Percentiles rank a stretch among this genome's conserved stretches.
phyloP scores from a whole-genome alignment of 805 yeast genomes.

The Ogataea ganodermae region DNA sequence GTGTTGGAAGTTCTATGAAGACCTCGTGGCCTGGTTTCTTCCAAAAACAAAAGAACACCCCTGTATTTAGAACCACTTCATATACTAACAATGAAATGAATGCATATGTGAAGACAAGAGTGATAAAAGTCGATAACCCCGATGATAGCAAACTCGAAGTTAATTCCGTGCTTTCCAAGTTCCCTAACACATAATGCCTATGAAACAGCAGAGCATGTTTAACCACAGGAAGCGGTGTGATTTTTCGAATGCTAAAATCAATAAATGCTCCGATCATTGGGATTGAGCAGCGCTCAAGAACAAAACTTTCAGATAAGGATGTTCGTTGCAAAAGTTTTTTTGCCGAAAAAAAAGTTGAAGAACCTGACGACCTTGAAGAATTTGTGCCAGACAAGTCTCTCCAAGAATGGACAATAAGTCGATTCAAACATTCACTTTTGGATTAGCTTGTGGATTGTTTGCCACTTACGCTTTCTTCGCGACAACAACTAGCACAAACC shows the following conservation, averaged over 20 bases:
- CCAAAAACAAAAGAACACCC: slow-evolving; percentile 31
- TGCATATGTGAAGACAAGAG: slow-evolving; percentile 28
- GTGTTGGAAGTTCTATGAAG: slow-evolving; percentile 72
- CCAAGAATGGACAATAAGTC: neutral
- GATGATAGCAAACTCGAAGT: slow-evolving; percentile 27
- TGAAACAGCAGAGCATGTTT: neutral
- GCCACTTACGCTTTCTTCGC: neutral
- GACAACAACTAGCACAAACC: neutral
- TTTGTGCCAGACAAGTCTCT: neutral
- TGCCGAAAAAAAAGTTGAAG: too few relatives aligned
- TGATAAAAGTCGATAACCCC: slow-evolving; percentile 26
- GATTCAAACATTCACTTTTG: neutral
- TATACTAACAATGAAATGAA: slow-evolving; percentile 25
- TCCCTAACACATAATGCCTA: neutral
- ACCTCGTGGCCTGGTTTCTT: slow-evolving; percentile 47
- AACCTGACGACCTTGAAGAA: too few relatives aligned
- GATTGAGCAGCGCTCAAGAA: too few relatives aligned
- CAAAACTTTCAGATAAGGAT: too few relatives aligned
- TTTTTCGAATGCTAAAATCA: neutral
- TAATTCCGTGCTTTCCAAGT: slow-evolving; percentile 13
- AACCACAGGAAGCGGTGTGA: neutral
- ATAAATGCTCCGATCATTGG: neutral
- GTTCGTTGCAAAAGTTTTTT: too few relatives aligned
- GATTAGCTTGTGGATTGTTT: neutral
- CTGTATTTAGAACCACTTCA: slow-evolving; percentile 26